A percentile compares a stretch with the other conserved stretches of the same genome.
These are phyloP conservation scores for Ophiostoma angusticollis DNA, from an alignment of 2,329 filamentous ascomycete species.

Conservation along the genomic window DNA sequence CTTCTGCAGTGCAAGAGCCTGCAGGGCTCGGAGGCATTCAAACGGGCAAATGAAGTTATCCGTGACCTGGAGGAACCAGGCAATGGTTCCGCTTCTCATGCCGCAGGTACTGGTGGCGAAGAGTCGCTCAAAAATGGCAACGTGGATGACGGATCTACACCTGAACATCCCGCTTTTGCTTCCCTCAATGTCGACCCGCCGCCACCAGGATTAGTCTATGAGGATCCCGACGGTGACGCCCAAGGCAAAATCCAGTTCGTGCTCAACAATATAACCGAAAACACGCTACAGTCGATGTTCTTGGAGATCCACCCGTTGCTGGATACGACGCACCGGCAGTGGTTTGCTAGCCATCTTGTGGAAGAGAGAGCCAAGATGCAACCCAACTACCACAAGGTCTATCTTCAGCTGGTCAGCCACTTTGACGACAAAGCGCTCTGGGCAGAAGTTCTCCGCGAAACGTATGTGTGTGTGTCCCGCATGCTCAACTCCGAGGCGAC, in stretches of 20 bases:
- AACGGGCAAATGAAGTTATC: slow-evolving; percentile 70
- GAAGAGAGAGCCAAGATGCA: slow-evolving; percentile 95
- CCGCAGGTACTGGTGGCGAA: slow-evolving; percentile 17
- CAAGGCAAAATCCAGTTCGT: slow-evolving; percentile 94
- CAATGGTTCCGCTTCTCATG: neutral
- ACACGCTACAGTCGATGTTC: slow-evolving; percentile 75
- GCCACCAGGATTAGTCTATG: slow-evolving; percentile 49
- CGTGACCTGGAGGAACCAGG: slow-evolving; percentile 48
- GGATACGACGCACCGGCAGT: slow-evolving; percentile 73
- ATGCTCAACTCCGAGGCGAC: slow-evolving; percentile 86
- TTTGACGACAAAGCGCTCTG: slow-evolving; percentile 70
- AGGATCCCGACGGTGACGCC: slow-evolving; percentile 71
- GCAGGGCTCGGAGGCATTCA: slow-evolving; percentile 72
- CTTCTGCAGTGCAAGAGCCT: slow-evolving; percentile 71
- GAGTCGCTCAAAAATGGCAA: slow-evolving; percentile 57
- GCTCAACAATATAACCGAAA: slow-evolving; percentile 88
- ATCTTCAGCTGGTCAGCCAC: slow-evolving; percentile 75
- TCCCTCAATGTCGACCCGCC: slow-evolving; percentile 66
- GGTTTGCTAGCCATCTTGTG: slow-evolving; percentile 92
- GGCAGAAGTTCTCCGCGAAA: slow-evolving; percentile 84
- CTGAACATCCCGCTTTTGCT: slow-evolving; percentile 56
- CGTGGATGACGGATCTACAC: slow-evolving; percentile 44
- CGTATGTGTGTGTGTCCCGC: slow-evolving; percentile 71
- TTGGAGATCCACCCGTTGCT: slow-evolving; percentile 67
- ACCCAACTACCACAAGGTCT: slow-evolving; percentile 89